These are phyloP conservation scores for Ottelia alismoides DNA, from an alignment of 106 monocot genomes.

Conservation along the genomic window DNA sequence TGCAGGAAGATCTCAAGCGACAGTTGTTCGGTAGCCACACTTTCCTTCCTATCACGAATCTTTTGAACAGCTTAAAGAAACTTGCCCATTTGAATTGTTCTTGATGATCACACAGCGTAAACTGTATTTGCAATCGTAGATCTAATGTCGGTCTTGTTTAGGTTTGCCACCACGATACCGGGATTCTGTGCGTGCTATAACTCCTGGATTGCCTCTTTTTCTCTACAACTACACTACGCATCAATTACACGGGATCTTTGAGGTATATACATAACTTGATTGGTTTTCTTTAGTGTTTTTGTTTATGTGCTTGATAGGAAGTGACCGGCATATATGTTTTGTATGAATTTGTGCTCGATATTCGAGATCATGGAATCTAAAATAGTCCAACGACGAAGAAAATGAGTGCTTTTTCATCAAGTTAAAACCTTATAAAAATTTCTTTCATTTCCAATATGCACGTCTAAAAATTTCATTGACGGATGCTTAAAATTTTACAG, in stretches of 20 bases:
- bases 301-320: too few relatives aligned
- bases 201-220: conserved; percentile 72
- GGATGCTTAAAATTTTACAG: background rate
- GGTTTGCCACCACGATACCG: conserved; percentile 74
- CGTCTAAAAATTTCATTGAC: background rate
- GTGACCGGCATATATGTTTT: too few relatives aligned
- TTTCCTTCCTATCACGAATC: conserved; percentile 25
- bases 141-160: conserved; percentile 22
- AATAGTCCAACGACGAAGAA: too few relatives aligned
- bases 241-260: conserved; percentile 87
- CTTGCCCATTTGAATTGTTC: too few relatives aligned
- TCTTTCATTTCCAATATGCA: background rate
- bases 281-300: too few relatives aligned
- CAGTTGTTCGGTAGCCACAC: conserved; percentile 57
- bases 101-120: background rate
- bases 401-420: too few relatives aligned
- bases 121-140: too few relatives aligned
- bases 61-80: background rate
- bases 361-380: too few relatives aligned
- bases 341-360: too few relatives aligned
- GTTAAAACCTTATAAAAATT: too few relatives aligned
- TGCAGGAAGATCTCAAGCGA: too few relatives aligned
- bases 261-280: too few relatives aligned
- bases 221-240: conserved; percentile 88
- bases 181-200: conserved; percentile 81